These are phyloP conservation scores for Populus hybrid DNA, from an alignment of 441 rosid genomes.

Conservation along the genomic window DNA sequence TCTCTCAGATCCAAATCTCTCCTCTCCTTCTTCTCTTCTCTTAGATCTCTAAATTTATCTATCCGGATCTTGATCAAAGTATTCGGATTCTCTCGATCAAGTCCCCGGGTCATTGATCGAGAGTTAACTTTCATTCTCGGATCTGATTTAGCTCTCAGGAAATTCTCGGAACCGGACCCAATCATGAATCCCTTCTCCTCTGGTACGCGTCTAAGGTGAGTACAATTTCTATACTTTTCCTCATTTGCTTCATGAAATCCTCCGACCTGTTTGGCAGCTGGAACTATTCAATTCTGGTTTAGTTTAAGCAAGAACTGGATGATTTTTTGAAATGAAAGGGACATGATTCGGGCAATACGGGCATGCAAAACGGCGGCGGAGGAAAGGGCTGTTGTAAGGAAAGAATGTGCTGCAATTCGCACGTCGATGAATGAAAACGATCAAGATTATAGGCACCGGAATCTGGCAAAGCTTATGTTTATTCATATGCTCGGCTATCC, in stretches of 20 bases:
- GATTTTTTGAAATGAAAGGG: conserved; percentile 47
- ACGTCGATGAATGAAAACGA: conserved; percentile 86
- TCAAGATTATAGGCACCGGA: conserved; percentile 62
- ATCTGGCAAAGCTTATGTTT: conserved; percentile 92
- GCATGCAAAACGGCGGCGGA: conserved; percentile 99
- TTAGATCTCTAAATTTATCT: conserved; percentile 38
- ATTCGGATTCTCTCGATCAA: conserved; percentile 10
- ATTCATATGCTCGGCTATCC: conserved; percentile 99
- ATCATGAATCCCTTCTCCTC: conserved; percentile 99
- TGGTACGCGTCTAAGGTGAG: conserved; percentile 93
- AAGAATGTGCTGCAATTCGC: conserved; percentile 97
- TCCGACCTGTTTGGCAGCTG: conserved; percentile 10
- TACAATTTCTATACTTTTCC: not conserved
- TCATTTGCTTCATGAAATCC: not conserved
- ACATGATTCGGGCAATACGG: conserved; percentile 97
- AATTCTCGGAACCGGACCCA: conserved; percentile 36
- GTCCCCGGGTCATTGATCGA: conserved; percentile 3
- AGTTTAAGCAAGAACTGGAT: not conserved
- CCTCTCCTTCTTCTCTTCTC: conserved; percentile 17
- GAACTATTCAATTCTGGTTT: conserved; percentile 12
- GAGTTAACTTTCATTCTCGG: conserved; percentile 16
- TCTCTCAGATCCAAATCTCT: conserved; percentile 14
- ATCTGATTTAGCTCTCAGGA: conserved; percentile 33
- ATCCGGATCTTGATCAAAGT: conserved; percentile 28
- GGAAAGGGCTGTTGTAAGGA: conserved; percentile 94